Base-by-base conservation (phyloP, 352 stramenopile species). In the Nothophytophthora sp. region DNA sequence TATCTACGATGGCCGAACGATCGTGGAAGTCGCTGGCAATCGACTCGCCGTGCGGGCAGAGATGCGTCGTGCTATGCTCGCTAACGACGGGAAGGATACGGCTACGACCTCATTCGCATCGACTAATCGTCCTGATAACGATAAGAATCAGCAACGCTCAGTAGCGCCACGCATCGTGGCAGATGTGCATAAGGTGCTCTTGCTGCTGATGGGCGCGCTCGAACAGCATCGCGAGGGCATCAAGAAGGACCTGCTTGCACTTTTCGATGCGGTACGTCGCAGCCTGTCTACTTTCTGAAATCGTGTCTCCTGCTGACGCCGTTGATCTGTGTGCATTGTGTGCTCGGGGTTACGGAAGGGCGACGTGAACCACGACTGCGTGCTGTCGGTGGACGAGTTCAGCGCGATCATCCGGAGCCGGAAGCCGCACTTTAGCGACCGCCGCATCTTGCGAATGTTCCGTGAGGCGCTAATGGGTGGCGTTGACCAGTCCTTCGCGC, bases 381-480 rank as follows among this genome's bases (percentile, higher is more conserved):
- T 90, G 19, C 59, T 92, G 13, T 82, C 73, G 10, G 58, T 92
- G n/a, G 59, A 69, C 11, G 81, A 92, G 49, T 92, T 92, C 35
- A 67, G 67, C 18, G 58, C 63, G 4, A 88, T 92, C 39, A 77
- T 92, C 25, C 68, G 65, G n/a, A 60, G 63, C 3, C 69, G 76
- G 27, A 68, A 79, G 11, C 66, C 74, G 0, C 54, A 76, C 10
- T 92, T 90, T 41, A 90, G 77, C 42, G 78, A 88, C 13, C 73
- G 81, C 4, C 70, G 78, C 0, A 69, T 92, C 34, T 51, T 92
- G 34, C 81, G 78, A 2, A 92, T 92, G 81, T 90, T 92, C 32
- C 76, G 78, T 1, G 78, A 92, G 35, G 74, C 81, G 27, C 44
- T 92, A 12, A 88, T 86, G 70, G 62, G 73, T 15, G 59, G 78